phyloP scores from a whole-genome alignment of 1,284 basidiomycete genomes.

The Apiotrichum domesticum region DNA sequence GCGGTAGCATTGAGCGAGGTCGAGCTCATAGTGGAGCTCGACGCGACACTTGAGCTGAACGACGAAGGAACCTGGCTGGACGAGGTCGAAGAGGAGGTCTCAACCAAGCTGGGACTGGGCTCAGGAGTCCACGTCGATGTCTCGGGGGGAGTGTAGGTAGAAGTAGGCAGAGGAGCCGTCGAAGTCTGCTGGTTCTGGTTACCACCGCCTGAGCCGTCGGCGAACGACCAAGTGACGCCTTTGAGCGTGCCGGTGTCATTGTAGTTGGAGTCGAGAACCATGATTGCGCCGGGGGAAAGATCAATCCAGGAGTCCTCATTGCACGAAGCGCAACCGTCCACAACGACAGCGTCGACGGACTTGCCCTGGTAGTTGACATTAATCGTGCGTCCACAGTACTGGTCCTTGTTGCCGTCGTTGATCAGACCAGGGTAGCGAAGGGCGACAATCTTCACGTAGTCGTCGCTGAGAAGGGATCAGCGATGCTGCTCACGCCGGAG shows the following conservation, averaged over 20 bases:
- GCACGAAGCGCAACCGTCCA: slow-evolving; percentile 3
- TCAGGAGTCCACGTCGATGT: background rate
- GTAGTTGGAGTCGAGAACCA: slow-evolving; percentile 6
- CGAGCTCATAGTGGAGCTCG: background rate
- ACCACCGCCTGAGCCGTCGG: background rate
- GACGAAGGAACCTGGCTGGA: background rate
- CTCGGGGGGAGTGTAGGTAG: background rate
- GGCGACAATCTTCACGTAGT: background rate
- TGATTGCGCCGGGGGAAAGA: slow-evolving; percentile 10
- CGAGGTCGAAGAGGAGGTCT: background rate
- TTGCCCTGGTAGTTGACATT: slow-evolving; percentile 5
- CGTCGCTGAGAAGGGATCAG: background rate
- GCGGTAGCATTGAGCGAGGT: too few relatives aligned
- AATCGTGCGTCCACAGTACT: slow-evolving; percentile 6
- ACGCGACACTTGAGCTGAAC: too few relatives aligned
- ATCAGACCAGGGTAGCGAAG: background rate
- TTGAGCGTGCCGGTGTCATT: background rate
- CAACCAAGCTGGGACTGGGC: too few relatives aligned
- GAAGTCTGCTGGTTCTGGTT: background rate
- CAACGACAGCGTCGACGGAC: slow-evolving; percentile 1
- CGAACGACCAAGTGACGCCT: background rate
- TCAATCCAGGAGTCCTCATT: slow-evolving; percentile 1
- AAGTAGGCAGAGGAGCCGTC: background rate
- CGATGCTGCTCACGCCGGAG: background rate
- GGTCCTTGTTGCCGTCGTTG: background rate